Base-by-base conservation (phyloP, 768 basidiomycete species). In the Arthromyces matolae region DNA sequence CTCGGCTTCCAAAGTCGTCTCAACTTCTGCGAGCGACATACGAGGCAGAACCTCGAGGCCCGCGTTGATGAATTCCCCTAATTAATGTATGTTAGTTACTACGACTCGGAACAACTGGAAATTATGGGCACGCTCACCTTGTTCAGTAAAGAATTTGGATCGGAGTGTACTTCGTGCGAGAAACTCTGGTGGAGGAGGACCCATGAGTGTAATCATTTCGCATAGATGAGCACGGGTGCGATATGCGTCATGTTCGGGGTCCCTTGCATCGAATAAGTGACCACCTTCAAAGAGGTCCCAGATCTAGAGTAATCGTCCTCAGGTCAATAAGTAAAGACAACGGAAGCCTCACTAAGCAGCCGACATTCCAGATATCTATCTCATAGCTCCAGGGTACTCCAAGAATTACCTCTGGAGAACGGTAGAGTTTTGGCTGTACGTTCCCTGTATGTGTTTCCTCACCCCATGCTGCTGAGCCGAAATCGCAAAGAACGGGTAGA, bases 301-400 rank as follows among this genome's bases (percentile, higher is more conserved):
- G 6, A 50, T 12, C 44, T 50, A 14, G 18, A 10, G 16, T 7
- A 3, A 4, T 10, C 10, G 3, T 19, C 8, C n/a, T 16, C 25
- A 0, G 8, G 7, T 18, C 12, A 14, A 3, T 14, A 2, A 8
- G 32, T n/a, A 14, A 18, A 10, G 19, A 5, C 25, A 7, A 18
- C 2, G n/a, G n/a, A n/a, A n/a, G n/a, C n/a, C 64, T 12, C 36
- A 66, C 65, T 58, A 62, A 47, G 29, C 56, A 50, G 7, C 57
- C 65, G 22, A 64, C 19, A 47, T 59, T 65, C 63, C 65, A 67
- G n/a, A 67, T 60, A 47, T 67, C 65, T 7, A 62, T 58, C 22
- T 47, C 48, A 32, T 51, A 32, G 31, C 51, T 39, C 65, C 64
- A 67, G 10, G 60, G 57, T 5, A 59, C 27, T 19, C 50, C 27